Evolutionary conservation across 164 flowering plant genomes (phyloP).

Genomic region (Aristolochia fimbriata): DNA sequence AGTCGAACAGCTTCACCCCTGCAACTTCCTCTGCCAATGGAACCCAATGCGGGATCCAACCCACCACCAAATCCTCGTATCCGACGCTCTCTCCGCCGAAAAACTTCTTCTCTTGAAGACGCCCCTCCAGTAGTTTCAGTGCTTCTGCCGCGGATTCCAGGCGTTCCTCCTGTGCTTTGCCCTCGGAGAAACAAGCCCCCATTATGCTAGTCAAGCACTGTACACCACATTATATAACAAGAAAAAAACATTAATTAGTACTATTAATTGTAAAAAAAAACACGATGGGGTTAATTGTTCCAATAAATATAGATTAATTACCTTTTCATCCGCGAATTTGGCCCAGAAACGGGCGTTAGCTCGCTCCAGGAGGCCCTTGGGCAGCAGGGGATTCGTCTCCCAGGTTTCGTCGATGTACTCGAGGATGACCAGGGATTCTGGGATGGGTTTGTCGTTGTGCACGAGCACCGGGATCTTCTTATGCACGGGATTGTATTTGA

Average conservation of each 20-base stretch:
- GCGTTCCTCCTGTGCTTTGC: constrained; percentile 21
- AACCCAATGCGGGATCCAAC: constrained; percentile 5
- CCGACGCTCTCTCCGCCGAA: constrained; percentile 8
- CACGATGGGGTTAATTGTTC: neutral
- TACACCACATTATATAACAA: neutral
- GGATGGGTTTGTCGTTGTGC: neutral
- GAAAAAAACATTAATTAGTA: too few species aligned
- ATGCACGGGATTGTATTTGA: constrained; percentile 1
- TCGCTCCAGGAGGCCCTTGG: neutral
- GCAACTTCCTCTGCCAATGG: neutral
- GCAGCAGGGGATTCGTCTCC: neutral
- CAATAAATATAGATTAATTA: neutral
- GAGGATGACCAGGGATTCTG: neutral
- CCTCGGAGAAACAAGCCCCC: constrained; percentile 2
- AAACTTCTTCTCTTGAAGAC: constrained; percentile 2
- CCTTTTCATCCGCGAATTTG: constrained; percentile 1
- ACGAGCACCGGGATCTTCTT: neutral
- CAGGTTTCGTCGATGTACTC: constrained; percentile 1
- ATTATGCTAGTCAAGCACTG: neutral
- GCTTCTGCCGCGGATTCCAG: constrained; percentile 12
- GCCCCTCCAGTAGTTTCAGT: constrained; percentile 15
- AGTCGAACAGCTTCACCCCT: neutral
- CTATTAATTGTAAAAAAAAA: too few species aligned
- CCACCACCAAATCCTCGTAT: constrained; percentile 2
- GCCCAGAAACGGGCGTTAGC: constrained; percentile 22